phyloP scores from a whole-genome alignment of 805 yeast species.

The Wickerhamiella dianesei region DNA sequence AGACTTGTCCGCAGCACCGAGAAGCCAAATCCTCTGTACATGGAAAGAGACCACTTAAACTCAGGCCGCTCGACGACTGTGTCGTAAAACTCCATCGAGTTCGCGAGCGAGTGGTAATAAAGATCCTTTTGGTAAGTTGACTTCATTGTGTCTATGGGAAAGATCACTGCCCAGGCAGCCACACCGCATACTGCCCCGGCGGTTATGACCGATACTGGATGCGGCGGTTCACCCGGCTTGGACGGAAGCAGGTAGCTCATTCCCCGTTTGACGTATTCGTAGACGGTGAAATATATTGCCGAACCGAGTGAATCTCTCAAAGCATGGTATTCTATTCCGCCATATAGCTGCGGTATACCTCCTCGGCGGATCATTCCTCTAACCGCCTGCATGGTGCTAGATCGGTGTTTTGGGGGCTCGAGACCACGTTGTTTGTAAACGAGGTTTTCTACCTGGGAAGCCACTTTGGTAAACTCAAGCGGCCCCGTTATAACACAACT shows the following conservation, averaged over 20 bases:
- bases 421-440: conserved; percentile 25
- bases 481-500: conserved; percentile 52
- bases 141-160: conserved; percentile 72
- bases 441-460: conserved; percentile 51
- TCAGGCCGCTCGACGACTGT: conserved; percentile 21
- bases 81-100: conserved; percentile 32
- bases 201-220: conserved; percentile 38
- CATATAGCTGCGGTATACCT: conserved; percentile 53
- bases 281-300: conserved; percentile 59
- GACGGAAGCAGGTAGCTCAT: conserved; percentile 23
- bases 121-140: conserved; percentile 62
- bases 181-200: conserved; percentile 78
- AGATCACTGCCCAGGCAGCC: conserved; percentile 58
- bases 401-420: conserved; percentile 14
- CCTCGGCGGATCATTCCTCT: conserved; percentile 42
- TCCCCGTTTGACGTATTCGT: conserved; percentile 54
- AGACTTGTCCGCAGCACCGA: conserved; percentile 57
- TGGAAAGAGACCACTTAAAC: conserved; percentile 28
- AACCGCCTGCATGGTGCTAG: conserved; percentile 33
- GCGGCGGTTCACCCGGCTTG: conserved; percentile 21
- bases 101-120: conserved; percentile 49
- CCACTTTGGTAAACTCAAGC: conserved; percentile 70
- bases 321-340: conserved; percentile 59
- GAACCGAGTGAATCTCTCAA: conserved; percentile 57
- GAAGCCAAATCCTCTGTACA: conserved; percentile 70